Evolutionary conservation across 2,329 filamentous ascomycete species (phyloP).

Genomic region (Aspergillus amoenus): DNA sequence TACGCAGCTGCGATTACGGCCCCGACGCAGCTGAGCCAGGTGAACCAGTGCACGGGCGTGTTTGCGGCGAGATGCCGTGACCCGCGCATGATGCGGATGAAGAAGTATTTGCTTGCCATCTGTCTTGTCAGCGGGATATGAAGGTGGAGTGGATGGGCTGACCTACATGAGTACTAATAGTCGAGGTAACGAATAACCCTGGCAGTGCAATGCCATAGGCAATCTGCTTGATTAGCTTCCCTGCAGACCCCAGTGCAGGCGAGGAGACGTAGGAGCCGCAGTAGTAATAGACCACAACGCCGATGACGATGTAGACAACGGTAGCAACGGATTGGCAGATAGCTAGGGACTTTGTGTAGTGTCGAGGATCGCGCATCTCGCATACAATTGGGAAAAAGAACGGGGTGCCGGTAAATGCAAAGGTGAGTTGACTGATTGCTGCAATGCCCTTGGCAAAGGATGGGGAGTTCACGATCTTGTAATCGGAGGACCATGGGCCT

Average conservation of each 20-base stretch:
- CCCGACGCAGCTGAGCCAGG: slow-evolving; percentile 25
- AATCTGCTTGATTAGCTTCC: slow-evolving; percentile 43
- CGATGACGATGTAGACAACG: slow-evolving; percentile 37
- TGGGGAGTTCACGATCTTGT: slow-evolving; percentile 21
- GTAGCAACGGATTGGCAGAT: slow-evolving; percentile 36
- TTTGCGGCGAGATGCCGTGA: slow-evolving; percentile 21
- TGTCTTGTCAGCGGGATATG: background rate
- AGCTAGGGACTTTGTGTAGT: slow-evolving; percentile 35
- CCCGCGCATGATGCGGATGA: slow-evolving; percentile 23
- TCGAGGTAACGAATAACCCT: slow-evolving; percentile 30
- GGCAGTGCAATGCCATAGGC: slow-evolving; percentile 42
- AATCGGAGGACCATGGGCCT: slow-evolving; percentile 30
- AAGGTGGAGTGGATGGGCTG: background rate
- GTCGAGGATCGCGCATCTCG: slow-evolving; percentile 38
- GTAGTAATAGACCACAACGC: slow-evolving; percentile 47
- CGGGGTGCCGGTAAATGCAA: slow-evolving; percentile 29
- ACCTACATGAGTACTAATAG: slow-evolving; percentile 23
- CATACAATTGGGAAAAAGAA: slow-evolving; percentile 39
- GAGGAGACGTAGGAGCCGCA: slow-evolving; percentile 49
- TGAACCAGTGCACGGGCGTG: slow-evolving; percentile 20
- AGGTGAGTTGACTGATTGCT: slow-evolving; percentile 28
- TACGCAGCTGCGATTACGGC: slow-evolving; percentile 20
- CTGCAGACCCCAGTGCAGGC: slow-evolving; percentile 49
- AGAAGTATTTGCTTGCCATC: slow-evolving; percentile 21
- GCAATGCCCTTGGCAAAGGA: slow-evolving; percentile 28